Percentiles rank a stretch among this genome's conserved stretches.
These are phyloP conservation scores for Pseudevernia furfuracea DNA, from an alignment of 495 filamentous ascomycete species.

Conservation along the genomic window DNA sequence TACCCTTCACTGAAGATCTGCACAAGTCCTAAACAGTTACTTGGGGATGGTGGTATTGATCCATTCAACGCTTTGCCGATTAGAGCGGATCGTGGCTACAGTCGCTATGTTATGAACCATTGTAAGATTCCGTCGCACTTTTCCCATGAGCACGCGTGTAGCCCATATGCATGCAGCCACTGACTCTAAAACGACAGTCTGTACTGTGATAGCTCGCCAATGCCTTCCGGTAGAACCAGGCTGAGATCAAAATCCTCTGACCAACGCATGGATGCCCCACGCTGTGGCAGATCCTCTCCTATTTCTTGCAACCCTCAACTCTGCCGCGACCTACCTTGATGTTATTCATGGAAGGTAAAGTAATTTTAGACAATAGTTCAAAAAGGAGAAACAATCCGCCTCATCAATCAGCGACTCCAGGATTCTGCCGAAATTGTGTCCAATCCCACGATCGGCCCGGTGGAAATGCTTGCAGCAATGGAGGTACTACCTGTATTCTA, in stretches of 20 bases:
- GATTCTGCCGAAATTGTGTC: background rate
- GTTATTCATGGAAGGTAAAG: background rate
- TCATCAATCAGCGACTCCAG: slow-evolving; percentile 10
- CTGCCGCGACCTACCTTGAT: slow-evolving; percentile 15
- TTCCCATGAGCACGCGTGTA: background rate
- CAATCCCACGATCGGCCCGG: slow-evolving; percentile 9
- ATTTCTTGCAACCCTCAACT: slow-evolving; percentile 11
- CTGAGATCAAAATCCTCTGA: slow-evolving; percentile 4
- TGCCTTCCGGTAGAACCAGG: background rate
- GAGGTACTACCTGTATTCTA: background rate
- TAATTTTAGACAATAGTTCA: background rate
- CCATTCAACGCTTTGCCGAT: background rate
- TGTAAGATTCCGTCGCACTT: background rate
- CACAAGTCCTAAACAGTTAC: background rate
- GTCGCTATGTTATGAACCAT: background rate
- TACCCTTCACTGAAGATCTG: background rate
- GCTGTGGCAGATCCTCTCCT: slow-evolving; percentile 12
- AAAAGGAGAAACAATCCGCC: slow-evolving; percentile 6
- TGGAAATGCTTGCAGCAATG: slow-evolving; percentile 9
- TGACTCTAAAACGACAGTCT: background rate
- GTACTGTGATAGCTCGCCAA: background rate
- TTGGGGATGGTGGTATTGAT: background rate
- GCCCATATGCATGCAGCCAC: background rate
- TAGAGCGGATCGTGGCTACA: background rate
- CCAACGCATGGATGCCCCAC: background rate